Percentiles rank a stretch among this genome's conserved stretches.
These are phyloP conservation scores for Mycena amicta DNA, from an alignment of 768 basidiomycete species.

Conservation along the genomic window DNA sequence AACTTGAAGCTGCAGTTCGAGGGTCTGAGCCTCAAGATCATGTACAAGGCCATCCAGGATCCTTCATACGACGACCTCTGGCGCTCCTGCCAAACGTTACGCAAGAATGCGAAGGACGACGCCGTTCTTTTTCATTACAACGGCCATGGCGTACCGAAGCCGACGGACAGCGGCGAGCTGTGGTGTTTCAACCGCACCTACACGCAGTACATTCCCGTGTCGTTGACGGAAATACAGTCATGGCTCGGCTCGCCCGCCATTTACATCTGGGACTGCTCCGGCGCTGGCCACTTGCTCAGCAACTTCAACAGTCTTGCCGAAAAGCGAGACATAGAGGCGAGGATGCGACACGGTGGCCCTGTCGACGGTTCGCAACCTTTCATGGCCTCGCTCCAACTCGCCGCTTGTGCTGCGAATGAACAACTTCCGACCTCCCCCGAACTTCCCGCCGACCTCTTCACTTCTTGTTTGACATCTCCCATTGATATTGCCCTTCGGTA, in stretches of 20 bases:
- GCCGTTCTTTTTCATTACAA: conserved; percentile 97
- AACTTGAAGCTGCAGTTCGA: conserved; percentile 97
- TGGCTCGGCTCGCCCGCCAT: conserved; percentile 96
- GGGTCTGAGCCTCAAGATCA: conserved; percentile 89
- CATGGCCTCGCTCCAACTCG: conserved; percentile 89
- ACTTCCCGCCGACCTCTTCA: conserved; percentile 96
- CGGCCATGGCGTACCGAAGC: conserved; percentile 97
- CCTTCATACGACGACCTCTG: conserved; percentile 93
- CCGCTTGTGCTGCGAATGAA: conserved; percentile 90
- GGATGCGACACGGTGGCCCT: conserved; percentile 59
- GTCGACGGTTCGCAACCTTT: conserved; percentile 68
- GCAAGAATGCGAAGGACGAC: conserved; percentile 91
- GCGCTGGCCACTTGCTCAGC: conserved; percentile 89
- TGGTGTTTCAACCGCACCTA: conserved; percentile 99
- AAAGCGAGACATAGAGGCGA: conserved; percentile 69
- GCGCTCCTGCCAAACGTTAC: conserved; percentile 78
- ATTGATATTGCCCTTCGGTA: conserved; percentile 97
- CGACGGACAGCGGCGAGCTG: conserved; percentile 91
- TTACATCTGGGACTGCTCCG: conserved; percentile 98
- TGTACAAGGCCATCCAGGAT: conserved; percentile 93
- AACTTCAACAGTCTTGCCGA: conserved; percentile 87
- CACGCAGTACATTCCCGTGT: conserved; percentile 98
- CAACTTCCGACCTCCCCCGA: conserved; percentile 94
- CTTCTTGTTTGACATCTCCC: conserved; percentile 95
- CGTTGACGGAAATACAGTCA: conserved; percentile 87